phyloP scores from a whole-genome alignment of 1,284 basidiomycete genomes.

The Hemileia vastatrix region DNA sequence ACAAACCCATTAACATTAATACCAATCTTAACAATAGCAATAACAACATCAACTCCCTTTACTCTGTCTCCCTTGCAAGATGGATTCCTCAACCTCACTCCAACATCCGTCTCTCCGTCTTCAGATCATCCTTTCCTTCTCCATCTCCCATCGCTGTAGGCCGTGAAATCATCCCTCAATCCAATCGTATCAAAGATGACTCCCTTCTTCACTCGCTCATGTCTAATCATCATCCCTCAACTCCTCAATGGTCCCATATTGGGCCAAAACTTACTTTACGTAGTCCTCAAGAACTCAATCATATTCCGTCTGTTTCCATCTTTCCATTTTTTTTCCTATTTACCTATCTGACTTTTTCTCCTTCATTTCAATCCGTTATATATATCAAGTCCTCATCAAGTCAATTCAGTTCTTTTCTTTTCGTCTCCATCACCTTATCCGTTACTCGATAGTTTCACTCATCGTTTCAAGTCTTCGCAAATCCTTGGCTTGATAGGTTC shows the following conservation, averaged over 20 bases:
- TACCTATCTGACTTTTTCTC: no score
- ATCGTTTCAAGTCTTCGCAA: neutral
- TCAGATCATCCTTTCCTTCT: slow-evolving; percentile 4
- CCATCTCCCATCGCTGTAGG: slow-evolving; percentile 14
- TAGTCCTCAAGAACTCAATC: neutral
- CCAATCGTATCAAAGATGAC: neutral
- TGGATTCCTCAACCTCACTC: no score
- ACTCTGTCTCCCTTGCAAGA: slow-evolving; percentile 10
- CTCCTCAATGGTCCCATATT: neutral
- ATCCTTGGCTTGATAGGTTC: slow-evolving; percentile 14
- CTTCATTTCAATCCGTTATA: no score
- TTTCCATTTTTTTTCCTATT: no score
- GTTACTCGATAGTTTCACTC: slow-evolving; percentile 1
- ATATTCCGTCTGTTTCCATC: neutral
- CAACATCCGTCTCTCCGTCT: no score
- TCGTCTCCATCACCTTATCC: slow-evolving; percentile 6
- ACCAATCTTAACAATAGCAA: no score
- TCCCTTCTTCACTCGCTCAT: no score
- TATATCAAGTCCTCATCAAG: slow-evolving; percentile 1
- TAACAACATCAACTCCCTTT: no score
- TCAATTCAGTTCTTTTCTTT: slow-evolving; percentile 17
- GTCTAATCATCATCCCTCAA: neutral
- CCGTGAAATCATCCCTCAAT: slow-evolving; percentile 7
- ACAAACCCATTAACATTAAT: no score
- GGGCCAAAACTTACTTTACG: neutral